Percentiles rank a stretch among this genome's conserved stretches.
phyloP scores from a whole-genome alignment of 257 asterid genomes.

The Plectranthus barbatus region DNA sequence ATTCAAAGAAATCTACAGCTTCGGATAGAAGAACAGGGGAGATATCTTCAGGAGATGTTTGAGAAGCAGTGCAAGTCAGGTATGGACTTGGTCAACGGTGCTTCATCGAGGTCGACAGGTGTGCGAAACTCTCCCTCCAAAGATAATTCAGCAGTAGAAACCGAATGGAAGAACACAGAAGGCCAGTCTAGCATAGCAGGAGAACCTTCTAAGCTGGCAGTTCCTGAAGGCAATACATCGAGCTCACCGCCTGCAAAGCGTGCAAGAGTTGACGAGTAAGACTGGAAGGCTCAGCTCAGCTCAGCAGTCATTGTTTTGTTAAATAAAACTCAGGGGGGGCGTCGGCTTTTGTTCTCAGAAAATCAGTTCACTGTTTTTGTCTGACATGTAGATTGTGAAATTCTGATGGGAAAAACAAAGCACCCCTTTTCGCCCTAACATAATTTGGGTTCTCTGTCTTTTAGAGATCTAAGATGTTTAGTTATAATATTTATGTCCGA shows the following conservation, averaged over 20 bases:
- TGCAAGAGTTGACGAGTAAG: slow-evolving; percentile 34
- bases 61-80: slow-evolving; percentile 81
- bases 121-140: slow-evolving; percentile 24
- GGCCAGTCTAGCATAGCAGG: slow-evolving; percentile 7
- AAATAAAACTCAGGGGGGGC: neutral
- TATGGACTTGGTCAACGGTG: slow-evolving; percentile 39
- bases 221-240: slow-evolving; percentile 10
- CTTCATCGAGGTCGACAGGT: slow-evolving; percentile 33
- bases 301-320: slow-evolving; percentile 6
- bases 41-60: slow-evolving; percentile 77
- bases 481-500: too few species aligned
- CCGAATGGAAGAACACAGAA: slow-evolving; percentile 15
- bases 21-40: slow-evolving; percentile 88
- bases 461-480: too few species aligned
- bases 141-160: slow-evolving; percentile 18
- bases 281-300: neutral
- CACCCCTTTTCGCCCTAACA: too few species aligned
- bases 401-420: neutral
- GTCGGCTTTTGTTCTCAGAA: neutral
- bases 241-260: slow-evolving; percentile 58
- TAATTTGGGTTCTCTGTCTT: too few species aligned
- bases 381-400: neutral
- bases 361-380: slow-evolving; percentile 1
- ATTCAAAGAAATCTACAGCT: slow-evolving; percentile 91
- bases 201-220: slow-evolving; percentile 23